Conservation (phyloP, 2,329 filamentous ascomycete genomes). For the Fusarium cyanostomum region DNA sequence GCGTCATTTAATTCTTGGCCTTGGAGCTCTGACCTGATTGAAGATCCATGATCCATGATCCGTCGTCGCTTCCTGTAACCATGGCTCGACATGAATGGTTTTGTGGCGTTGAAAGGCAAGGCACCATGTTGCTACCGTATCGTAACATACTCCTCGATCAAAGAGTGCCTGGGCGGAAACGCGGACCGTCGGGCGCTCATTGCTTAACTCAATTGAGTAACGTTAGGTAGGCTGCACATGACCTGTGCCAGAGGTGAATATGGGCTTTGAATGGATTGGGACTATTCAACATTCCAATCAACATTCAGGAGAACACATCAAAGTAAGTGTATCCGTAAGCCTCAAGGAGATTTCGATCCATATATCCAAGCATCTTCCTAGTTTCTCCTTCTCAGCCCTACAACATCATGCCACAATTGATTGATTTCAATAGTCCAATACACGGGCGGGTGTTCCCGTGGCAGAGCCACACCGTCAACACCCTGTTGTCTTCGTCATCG, state of each 20-base stretch:
- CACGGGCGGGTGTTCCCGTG: conserved; percentile 6
- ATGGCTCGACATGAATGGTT: conserved; percentile 9
- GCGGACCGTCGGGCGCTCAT: too few species aligned
- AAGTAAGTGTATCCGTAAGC: too few species aligned
- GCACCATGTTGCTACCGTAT: not conserved
- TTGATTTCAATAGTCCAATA: not conserved
- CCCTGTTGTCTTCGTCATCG: conserved; percentile 21
- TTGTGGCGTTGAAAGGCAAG: not conserved
- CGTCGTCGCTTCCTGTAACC: conserved; percentile 9
- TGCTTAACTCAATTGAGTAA: too few species aligned
- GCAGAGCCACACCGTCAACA: not conserved
- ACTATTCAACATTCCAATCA: too few species aligned
- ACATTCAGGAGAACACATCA: too few species aligned
- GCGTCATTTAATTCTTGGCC: not conserved
- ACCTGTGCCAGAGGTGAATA: too few species aligned
- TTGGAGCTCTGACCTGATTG: not conserved
- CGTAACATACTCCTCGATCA: too few species aligned
- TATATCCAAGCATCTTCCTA: too few species aligned
- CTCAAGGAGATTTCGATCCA: too few species aligned
- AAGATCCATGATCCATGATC: not conserved
- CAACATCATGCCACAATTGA: not conserved
- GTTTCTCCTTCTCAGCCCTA: not conserved
- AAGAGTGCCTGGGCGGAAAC: too few species aligned
- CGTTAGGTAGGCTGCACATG: too few species aligned
- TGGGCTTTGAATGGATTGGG: too few species aligned